phyloP scores from a whole-genome alignment of 371 early-diverging fungal species.

The Mucor lusitanicus region DNA sequence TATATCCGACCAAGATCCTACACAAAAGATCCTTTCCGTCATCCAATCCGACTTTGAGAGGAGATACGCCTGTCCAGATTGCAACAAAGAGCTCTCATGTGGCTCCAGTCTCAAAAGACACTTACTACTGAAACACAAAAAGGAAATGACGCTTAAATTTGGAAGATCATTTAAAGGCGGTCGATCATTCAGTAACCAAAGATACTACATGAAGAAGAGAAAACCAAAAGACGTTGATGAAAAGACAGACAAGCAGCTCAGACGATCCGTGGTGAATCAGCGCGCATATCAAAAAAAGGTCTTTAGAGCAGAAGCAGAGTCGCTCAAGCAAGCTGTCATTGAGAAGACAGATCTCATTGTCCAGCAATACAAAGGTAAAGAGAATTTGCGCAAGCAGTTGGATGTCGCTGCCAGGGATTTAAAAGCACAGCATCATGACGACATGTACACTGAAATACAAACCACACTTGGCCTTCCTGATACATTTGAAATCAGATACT shows the following conservation, averaged over 20 bases:
- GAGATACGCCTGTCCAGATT: not conserved
- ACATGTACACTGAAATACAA: not conserved
- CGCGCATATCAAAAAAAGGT: not conserved
- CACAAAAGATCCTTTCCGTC: not conserved
- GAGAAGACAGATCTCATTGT: not conserved
- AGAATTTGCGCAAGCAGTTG: not conserved
- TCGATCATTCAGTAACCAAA: not conserved
- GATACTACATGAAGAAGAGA: not conserved
- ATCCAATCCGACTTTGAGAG: not conserved
- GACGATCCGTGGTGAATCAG: not conserved
- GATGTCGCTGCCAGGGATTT: not conserved
- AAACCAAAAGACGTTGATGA: not conserved
- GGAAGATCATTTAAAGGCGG: not conserved
- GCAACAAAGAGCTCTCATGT: not conserved
- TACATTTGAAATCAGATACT: not conserved
- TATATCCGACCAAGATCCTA: not conserved
- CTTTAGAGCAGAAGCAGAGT: not conserved
- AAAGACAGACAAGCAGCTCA: not conserved
- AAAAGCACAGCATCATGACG: not conserved
- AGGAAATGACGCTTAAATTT: not conserved
- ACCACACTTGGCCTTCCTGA: not conserved
- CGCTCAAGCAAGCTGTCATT: not conserved
- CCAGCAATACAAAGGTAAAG: not conserved
- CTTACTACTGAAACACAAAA: not conserved
- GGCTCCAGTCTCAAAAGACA: not conserved